A percentile compares a stretch with the other conserved stretches of the same genome.
phyloP scores from a whole-genome alignment of 257 asterid species.

The Jacaranda copaia region DNA sequence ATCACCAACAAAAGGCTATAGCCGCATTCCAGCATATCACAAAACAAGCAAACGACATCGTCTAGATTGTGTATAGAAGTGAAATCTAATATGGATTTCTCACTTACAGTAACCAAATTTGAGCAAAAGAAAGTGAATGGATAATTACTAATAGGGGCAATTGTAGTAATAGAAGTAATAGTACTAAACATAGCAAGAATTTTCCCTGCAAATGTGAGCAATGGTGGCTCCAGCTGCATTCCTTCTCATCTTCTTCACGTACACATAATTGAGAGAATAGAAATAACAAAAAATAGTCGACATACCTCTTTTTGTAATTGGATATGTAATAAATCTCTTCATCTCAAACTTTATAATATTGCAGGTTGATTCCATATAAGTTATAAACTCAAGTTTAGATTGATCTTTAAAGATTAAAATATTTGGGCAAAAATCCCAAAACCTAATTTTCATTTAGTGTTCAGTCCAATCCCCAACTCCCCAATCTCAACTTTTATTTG shows the following conservation, averaged over 20 bases:
- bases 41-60: not conserved
- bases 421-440: no score
- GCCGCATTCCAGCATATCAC: not conserved
- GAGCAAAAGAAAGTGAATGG: not conserved
- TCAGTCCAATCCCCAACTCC: no score
- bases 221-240: not conserved
- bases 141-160: not conserved
- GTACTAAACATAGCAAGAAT: no score
- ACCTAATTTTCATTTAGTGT: no score
- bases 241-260: not conserved
- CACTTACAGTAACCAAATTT: not conserved
- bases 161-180: not conserved
- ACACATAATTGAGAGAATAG: not conserved
- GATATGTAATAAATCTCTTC: no score
- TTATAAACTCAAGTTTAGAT: no score
- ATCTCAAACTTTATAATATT: no score
- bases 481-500: no score
- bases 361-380: no score
- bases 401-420: no score
- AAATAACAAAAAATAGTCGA: not conserved
- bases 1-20: not conserved
- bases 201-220: not conserved
- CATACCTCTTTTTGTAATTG: no score
- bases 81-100: not conserved
- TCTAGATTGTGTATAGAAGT: not conserved